Evolutionary conservation across 2,329 filamentous ascomycete species (phyloP), one percentile per base, ranked within the genome.

Genomic region (Raffaelea albimanens): DNA sequence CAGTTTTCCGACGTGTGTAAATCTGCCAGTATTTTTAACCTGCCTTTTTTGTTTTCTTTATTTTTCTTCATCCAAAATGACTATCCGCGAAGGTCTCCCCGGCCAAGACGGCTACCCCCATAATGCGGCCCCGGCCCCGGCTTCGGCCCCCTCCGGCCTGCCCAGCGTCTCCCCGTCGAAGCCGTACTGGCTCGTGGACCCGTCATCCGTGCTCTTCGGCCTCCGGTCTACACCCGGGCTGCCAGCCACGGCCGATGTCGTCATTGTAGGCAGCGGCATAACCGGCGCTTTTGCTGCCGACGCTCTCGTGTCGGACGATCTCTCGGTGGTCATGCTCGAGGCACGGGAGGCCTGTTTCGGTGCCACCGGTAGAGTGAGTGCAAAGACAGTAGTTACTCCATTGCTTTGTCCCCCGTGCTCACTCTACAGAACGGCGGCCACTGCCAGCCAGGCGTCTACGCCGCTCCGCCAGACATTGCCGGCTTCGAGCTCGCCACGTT

Each of bases 301-400:
- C 53, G 80, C 78, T 58, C 67, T 87, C 45, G 74, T 67, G 57
- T 71, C 65, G 48, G 67, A 49, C 63, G 47, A 39, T 1, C 66
- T 72, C 50, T 70, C 65, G n/a, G 74, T 89, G 8, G 70, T 90
- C 5, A 74, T 90, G 68, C 70, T 91, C 5, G 86, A 91, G 64
- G 86, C 86, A 14, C 72, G 86, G 56, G 85, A 90, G 67, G 84
- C 82, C 4, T 90, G 85, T 59, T 89, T 78, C 77, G 86, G 86
- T 18, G 86, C 86, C n/a, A 91, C 85, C 1, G 85, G 86, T n/a
- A 68, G 85, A 58, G 83, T 86, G 79, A 29, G 25, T 13, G 25
- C 25, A 13, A 7, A 29, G 25, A 29, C 25, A 29, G n/a, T n/a
- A n/a, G n/a, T n/a, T n/a, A n/a, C n/a, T n/a, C n/a, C n/a, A n/a